phyloP scores from a whole-genome alignment of 208 protist species.

The Endotrypanum monterogeii region DNA sequence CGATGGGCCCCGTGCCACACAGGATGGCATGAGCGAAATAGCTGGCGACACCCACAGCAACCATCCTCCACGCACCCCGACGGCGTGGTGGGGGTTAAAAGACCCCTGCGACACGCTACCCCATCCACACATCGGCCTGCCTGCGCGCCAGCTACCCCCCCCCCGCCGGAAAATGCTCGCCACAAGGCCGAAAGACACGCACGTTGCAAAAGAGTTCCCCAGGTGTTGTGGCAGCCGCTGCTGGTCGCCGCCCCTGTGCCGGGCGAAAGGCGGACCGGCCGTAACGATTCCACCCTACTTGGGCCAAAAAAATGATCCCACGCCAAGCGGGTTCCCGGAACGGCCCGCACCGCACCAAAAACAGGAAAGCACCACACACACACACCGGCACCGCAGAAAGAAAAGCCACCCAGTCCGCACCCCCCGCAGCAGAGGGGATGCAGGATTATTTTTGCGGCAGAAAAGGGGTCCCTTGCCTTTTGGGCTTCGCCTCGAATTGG shows the following conservation, averaged over 20 bases:
- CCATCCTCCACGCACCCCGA: constrained; percentile 10
- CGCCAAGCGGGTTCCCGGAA: no score
- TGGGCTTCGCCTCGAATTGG: no score
- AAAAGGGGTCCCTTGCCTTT: no score
- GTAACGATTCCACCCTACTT: constrained; percentile 32
- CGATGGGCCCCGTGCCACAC: constrained; percentile 29
- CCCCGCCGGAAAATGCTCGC: constrained; percentile 45
- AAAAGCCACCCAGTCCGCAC: no score
- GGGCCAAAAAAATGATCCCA: no score
- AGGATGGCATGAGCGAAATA: constrained; percentile 24
- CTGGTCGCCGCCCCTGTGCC: constrained; percentile 30
- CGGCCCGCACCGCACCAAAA: no score
- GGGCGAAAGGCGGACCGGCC: constrained; percentile 22
- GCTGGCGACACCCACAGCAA: constrained; percentile 22
- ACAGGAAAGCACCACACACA: no score
- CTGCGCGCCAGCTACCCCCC: not conserved
- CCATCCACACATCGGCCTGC: not conserved
- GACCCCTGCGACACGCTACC: not conserved
- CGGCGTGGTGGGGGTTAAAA: not conserved
- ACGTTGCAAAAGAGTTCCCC: constrained; percentile 36
- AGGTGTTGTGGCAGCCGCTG: constrained; percentile 38
- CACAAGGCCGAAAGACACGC: constrained; percentile 38
- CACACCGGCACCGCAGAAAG: no score
- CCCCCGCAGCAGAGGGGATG: no score
- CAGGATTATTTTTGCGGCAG: no score